Evolutionary conservation across 352 stramenopile genomes (phyloP).

Genomic region (Pythium rhizo-oryzae): DNA sequence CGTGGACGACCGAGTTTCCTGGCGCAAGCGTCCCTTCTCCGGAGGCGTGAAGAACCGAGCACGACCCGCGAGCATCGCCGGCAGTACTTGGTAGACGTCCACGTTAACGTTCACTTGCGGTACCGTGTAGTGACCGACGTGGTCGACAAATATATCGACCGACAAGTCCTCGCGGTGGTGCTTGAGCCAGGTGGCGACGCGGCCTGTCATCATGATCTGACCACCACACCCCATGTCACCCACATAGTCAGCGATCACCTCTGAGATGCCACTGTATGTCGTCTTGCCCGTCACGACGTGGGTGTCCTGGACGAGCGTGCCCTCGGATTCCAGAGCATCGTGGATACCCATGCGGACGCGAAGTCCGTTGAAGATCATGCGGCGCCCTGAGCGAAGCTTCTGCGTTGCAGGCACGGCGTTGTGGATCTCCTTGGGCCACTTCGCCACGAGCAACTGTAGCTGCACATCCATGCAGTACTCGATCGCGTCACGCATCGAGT

Average conservation of each 20-base stretch:
- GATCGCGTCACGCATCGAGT: slow-evolving; percentile 60
- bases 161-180: slow-evolving; percentile 3
- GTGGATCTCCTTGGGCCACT: slow-evolving; percentile 68
- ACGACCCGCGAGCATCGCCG: slow-evolving; percentile 14
- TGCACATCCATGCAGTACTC: slow-evolving; percentile 28
- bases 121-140: slow-evolving; percentile 35
- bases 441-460: slow-evolving; percentile 34
- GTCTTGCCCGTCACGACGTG: slow-evolving; percentile 32
- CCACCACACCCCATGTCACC: slow-evolving; percentile 33
- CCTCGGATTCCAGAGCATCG: slow-evolving; percentile 7
- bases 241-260: slow-evolving; percentile 32
- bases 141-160: slow-evolving; percentile 29
- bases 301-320: slow-evolving; percentile 21
- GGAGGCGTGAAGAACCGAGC: slow-evolving; percentile 2
- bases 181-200: slow-evolving; percentile 30
- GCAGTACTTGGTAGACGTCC: slow-evolving; percentile 44
- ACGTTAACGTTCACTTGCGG: slow-evolving; percentile 40
- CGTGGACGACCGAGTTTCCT: slow-evolving; percentile 8
- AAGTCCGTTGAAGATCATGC: slow-evolving; percentile 32
- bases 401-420: slow-evolving; percentile 47
- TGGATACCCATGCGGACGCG: slow-evolving; percentile 42
- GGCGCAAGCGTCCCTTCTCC: slow-evolving; percentile 15
- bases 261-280: slow-evolving; percentile 28
- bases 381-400: slow-evolving; percentile 22
- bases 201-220: slow-evolving; percentile 31